Base-by-base conservation (phyloP, 129 eudicot species). In the Cynara cardunculus region DNA sequence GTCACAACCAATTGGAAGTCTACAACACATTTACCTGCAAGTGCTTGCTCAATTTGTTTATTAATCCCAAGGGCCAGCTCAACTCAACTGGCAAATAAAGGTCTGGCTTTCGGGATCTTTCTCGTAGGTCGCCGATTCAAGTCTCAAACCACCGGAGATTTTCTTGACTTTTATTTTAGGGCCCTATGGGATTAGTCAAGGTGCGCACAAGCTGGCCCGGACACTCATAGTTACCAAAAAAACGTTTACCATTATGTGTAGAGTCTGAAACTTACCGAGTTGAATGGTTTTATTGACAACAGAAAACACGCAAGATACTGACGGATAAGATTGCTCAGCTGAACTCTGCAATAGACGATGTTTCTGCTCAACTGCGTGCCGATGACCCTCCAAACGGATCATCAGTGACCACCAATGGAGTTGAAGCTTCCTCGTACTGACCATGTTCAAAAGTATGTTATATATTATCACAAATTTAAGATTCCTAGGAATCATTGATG, bases 281-380 rank as follows among this genome's bases (percentile, higher is more conserved):
- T 73, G 71, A 27, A 13, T 25, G 32, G 31, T 78, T 69, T 66
- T 16, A 31, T 10, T 70, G 74, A 5, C 25, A 35, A 76, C 91
- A 91, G 96, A 89, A 75, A 78, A 85, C 87, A 24, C 90, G 96
- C 85, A 84, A 87, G 71, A 89, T 87, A 77, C 87, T 91, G 49
- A 87, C 86, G 0, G 91, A 89, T 67, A 91, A 91, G 91, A 91
- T 91, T 61, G 89, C 83, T 24, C 96, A 91, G 87, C 73, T 91
- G 87, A 89, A 91, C 78, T 76, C 90, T 71, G 93, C 96, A 12
- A 91, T 91, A 31, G 96, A 91, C 18, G 93, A 87, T 9, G 89
- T 85, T 46, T 87, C 96, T 44, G 28, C 85, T 61, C 93, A 91
- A 72, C 68, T 91, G 31, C 90, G 87, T 41, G 72, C 88, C 2